Conservation (phyloP, 2,329 filamentous ascomycete species). For the Coccinonectria pachysandricola region DNA sequence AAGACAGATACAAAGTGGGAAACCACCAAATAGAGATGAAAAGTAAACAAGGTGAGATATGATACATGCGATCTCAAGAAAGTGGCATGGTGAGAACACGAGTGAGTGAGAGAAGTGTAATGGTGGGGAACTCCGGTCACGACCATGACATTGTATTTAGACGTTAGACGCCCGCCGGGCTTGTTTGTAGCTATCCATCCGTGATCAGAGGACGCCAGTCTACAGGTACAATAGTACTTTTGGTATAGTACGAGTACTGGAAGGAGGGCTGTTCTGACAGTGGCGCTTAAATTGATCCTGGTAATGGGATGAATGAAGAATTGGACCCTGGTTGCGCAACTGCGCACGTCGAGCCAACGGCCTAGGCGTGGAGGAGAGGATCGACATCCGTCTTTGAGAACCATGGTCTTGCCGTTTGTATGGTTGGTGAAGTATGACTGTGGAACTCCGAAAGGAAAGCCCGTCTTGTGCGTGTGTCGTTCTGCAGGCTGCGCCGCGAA, state of each 20-base stretch:
- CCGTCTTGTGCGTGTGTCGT: conserved; percentile 7
- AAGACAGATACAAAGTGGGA: no score
- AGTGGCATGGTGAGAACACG: no score
- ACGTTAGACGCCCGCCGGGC: conserved; percentile 15
- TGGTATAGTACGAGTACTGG: conserved; percentile 11
- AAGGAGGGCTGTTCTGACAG: conserved; percentile 15
- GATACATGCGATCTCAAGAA: no score
- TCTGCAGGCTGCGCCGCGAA: conserved; percentile 33
- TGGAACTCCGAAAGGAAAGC: conserved; percentile 9
- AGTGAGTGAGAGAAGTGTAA: no score
- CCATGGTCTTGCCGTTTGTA: conserved; percentile 12
- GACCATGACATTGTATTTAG: conserved; percentile 22
- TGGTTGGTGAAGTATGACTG: conserved; percentile 10
- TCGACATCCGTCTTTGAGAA: conserved; percentile 4
- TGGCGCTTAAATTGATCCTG: no score
- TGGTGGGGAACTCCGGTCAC: no score
- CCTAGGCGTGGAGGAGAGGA: conserved; percentile 16
- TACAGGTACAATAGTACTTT: conserved; percentile 17
- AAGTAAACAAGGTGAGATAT: no score
- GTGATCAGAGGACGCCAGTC: no score
- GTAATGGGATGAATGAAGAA: no score
- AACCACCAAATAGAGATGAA: no score
- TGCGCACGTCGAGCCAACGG: conserved; percentile 2
- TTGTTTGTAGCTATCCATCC: no score
- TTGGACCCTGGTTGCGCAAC: conserved; percentile 2